These are phyloP conservation scores for Hibiscus mutabilis DNA, from an alignment of 345 rosid species.

Conservation along the genomic window DNA sequence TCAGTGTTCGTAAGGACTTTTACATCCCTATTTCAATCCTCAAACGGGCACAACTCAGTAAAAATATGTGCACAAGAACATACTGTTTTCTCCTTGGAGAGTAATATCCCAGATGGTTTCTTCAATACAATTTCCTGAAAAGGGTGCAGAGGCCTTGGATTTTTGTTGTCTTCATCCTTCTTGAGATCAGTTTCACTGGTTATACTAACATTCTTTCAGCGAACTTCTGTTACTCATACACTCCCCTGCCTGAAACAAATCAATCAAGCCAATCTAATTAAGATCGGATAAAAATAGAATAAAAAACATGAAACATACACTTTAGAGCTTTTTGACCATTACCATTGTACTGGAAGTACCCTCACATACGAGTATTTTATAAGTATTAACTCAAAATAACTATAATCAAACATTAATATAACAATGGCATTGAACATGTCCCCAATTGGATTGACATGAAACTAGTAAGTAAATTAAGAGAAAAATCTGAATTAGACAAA, in stretches of 20 bases:
- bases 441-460: too few relatives aligned
- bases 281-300: not conserved
- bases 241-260: not conserved
- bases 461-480: too few relatives aligned
- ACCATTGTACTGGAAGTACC: too few relatives aligned
- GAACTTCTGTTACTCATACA: constrained; percentile 11
- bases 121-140: constrained; percentile 49
- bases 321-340: not conserved
- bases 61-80: constrained; percentile 4
- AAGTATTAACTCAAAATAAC: too few relatives aligned
- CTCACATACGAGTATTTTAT: too few relatives aligned
- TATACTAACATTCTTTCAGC: constrained; percentile 7
- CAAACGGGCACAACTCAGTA: constrained; percentile 9
- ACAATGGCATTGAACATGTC: too few relatives aligned
- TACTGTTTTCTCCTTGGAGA: constrained; percentile 9
- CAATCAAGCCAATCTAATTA: constrained; percentile 7
- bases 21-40: not conserved
- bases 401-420: too few relatives aligned
- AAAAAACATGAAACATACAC: not conserved
- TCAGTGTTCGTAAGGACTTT: not conserved
- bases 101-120: constrained; percentile 31
- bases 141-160: not conserved
- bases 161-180: constrained; percentile 15
- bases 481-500: too few relatives aligned
- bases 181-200: constrained; percentile 4